Evolutionary conservation across 805 yeast genomes (phyloP), one percentile per base, ranked within the genome.

Genomic region (Kluyveromyces dobzhanskii): DNA sequence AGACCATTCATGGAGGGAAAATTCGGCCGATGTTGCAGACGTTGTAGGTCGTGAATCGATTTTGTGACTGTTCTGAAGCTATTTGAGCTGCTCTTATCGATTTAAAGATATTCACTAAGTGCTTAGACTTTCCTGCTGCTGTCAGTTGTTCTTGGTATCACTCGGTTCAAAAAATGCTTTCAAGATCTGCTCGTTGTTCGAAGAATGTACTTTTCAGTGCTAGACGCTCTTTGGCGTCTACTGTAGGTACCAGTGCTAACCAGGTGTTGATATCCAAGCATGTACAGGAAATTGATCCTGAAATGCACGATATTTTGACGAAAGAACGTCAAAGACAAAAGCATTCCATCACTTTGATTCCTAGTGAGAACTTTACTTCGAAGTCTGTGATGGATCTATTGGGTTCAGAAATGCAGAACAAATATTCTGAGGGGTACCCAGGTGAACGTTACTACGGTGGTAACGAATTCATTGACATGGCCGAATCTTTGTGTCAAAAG

Each of bases 401-500:
- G 56, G 97, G 97, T 48, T 83, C 96, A 19, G 95, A 85, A 61
- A 86, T 90, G 95, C 88, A 85, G 65, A 90, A 90, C 76, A 90
- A 90, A 70, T 90, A 90, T 69, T 87, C 97, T 9, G 98, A 90
- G 67, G 97, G 97, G 48, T 90, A 90, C 67, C 98, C 98, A 30
- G 95, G 95, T 50, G 95, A 87, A 47, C 79, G 98, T 64, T 90
- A 90, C 71, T 90, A 90, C 62, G 98, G 98, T 64, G 98, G 98
- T 63, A 90, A 90, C 61, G 87, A 90, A 66, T 82, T 78, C 67
- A 90, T 90, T 55, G 98, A 90, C 68, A 73, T 78, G 69, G 86
- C 85, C 56, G 98, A 90, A 70, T 64, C 77, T 11, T 68, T 90
- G 43, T 90, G 97, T 68, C 96, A 87, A 67, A 73, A 78, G 53